phyloP scores from a whole-genome alignment of 805 yeast species.

The Lachancea nothofagi region DNA sequence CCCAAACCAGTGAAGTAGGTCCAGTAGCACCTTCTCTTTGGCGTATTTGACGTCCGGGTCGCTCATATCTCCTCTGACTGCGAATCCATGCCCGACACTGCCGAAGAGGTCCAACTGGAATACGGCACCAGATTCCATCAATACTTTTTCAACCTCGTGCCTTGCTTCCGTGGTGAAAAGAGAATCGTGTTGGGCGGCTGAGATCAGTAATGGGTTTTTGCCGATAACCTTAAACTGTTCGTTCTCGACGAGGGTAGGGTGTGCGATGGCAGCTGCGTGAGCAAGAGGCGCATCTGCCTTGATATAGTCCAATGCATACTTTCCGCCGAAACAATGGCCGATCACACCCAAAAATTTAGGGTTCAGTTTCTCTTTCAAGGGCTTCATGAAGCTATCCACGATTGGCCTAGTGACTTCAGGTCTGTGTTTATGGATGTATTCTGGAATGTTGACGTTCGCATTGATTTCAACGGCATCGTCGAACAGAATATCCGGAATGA shows the following conservation, averaged over 20 bases:
- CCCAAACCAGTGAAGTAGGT: slow-evolving; percentile 34
- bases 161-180: slow-evolving; percentile 63
- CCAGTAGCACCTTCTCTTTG: slow-evolving; percentile 53
- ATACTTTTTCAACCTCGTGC: slow-evolving; percentile 51
- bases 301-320: slow-evolving; percentile 50
- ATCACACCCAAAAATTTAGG: slow-evolving; percentile 49
- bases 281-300: slow-evolving; percentile 34
- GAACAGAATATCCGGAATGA: slow-evolving; percentile 70
- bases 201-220: slow-evolving; percentile 53
- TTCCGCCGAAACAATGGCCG: slow-evolving; percentile 88
- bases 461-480: slow-evolving; percentile 37
- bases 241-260: slow-evolving; percentile 67
- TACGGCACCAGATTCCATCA: slow-evolving; percentile 46
- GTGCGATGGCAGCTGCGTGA: slow-evolving; percentile 70
- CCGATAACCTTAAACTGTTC: slow-evolving; percentile 58
- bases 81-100: slow-evolving; percentile 70
- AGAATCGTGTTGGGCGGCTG: slow-evolving; percentile 68
- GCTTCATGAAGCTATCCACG: slow-evolving; percentile 43
- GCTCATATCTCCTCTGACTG: slow-evolving; percentile 67
- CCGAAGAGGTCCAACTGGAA: slow-evolving; percentile 60
- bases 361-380: slow-evolving; percentile 40
- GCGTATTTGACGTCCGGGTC: slow-evolving; percentile 55
- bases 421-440: slow-evolving; percentile 55
- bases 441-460: slow-evolving; percentile 27
- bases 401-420: slow-evolving; percentile 43